Base-by-base conservation (phyloP, 176 grass and related monocot species). In the Oryza longistaminata region DNA sequence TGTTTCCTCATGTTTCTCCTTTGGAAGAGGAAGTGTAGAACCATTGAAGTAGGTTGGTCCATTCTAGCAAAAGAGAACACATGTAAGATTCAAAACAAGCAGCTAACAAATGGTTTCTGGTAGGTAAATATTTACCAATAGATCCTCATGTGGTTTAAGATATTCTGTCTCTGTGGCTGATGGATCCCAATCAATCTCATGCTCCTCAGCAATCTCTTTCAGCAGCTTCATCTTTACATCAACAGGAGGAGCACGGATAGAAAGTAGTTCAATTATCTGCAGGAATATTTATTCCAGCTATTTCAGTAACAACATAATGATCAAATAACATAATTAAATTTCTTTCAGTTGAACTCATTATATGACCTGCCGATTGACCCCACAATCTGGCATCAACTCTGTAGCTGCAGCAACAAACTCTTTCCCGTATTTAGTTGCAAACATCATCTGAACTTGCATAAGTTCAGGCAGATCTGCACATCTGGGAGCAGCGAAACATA, bases 181-280 rank as follows among this genome's bases (percentile, higher is more conserved):
- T 83, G 96, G 93, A 86, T 99, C 91, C 96, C 96, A 99, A 89
- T 99, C 93, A 81, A 99, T 70, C 61, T 92, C 93, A 82, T 99
- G 93, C 79, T 99, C 93, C 86, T 99, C 93, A 44, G 96, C 96
- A 10, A 99, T 96, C 84, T 99, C 96, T 79, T 99, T 99, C 52
- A 99, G 83, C 25, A 99, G 90, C 67, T 94, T 99, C 76, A 99
- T 74, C 78, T 99, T 99, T 86, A 71, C 46, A 69, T 99, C 96
- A 39, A 88, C 83, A 21, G 88, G 84, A 22, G 96, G 96, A 79
- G 96, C 81, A 58, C 93, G 91, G 69, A 99, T 85, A 35, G 96
- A 99, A 80, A 99, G 87, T 25, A 99, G 74, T 93, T 99, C 96
- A 85, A 99, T 96, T 84, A 99, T 87, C 96, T 99, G 86, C 77